phyloP scores from a whole-genome alignment of 148 eudicot species.

The Simmondsia chinensis region DNA sequence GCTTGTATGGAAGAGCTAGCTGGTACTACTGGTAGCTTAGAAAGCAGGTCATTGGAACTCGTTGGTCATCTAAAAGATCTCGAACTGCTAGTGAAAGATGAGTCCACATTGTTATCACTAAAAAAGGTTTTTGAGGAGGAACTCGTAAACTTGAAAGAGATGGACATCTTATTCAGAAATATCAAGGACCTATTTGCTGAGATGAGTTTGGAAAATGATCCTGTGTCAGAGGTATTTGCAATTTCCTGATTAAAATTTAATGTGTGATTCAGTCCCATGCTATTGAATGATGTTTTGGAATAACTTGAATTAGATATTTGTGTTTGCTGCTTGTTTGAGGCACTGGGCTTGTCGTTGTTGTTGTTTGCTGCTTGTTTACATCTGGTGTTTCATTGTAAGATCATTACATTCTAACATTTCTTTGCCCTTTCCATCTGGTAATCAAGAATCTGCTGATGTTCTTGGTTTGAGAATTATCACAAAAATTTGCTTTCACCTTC shows the following conservation, averaged over 20 bases:
- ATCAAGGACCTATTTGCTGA: conserved; percentile 31
- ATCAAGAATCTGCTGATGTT: no score
- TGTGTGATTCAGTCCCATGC: background rate
- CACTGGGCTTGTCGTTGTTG: conserved; percentile 1
- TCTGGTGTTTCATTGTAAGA: no score
- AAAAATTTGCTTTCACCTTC: no score
- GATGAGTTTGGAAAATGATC: conserved; percentile 28
- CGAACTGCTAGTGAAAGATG: conserved; percentile 48
- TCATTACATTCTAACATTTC: no score
- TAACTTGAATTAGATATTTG: background rate
- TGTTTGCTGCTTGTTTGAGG: background rate
- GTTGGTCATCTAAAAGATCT: conserved; percentile 50
- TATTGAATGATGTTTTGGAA: background rate
- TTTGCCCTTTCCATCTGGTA: no score
- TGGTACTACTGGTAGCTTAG: conserved; percentile 42
- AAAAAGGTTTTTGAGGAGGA: conserved; percentile 33
- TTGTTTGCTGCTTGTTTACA: no score
- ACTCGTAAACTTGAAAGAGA: conserved; percentile 45
- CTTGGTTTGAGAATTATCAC: no score
- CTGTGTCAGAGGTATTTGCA: conserved; percentile 57
- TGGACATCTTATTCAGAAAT: conserved; percentile 46
- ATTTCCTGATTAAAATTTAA: no score
- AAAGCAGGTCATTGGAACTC: conserved; percentile 46
- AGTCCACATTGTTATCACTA: conserved; percentile 33
- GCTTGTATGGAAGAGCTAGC: conserved; percentile 69